Base-by-base conservation (phyloP, 2,329 filamentous ascomycete genomes). In the Meredithiella fracta region DNA sequence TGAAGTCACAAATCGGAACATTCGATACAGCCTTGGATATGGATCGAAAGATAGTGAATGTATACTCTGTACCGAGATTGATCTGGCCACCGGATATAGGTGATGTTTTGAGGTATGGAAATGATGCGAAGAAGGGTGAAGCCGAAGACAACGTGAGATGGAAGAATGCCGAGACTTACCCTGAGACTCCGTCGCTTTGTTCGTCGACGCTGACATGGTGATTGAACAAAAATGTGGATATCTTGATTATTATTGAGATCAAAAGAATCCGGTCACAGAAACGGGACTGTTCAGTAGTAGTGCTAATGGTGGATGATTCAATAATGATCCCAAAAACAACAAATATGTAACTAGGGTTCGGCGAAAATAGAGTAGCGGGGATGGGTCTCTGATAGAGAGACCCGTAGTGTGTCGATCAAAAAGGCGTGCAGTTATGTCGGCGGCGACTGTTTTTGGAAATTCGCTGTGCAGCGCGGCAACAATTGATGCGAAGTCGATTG, bases 91-190 rank as follows among this genome's bases (percentile, higher is more conserved):
- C 53, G 53, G n/a, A 47, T 44, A 38, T 47, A 51, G 37, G 47
- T 31, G n/a, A 37, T 34, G 26, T 25, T 31, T 26, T 31, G 20
- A n/a, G n/a, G 22, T 7, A 22, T 23, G 44, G 44, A 26, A 23
- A 25, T n/a, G 44, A 20, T 14, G 17, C 23, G 9, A 49, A 49
- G 23, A 6, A 15, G 23, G 23, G 44, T 49, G 44, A 49, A 49
- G 23, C 20, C 8, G 22, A 25, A 11, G n/a, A 20, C n/a, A 49
- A 15, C 44, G n/a, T 8, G 23, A 25, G n/a, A 22, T 22, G 17
- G 42, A 25, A 47, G 34, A 17, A 56, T 56, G 47, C 25, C 42
- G 53, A 58, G 56, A 58, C 56, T 58, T 58, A 58, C 56, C 53
- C 53, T 51, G 53, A 50, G 52, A 52, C 55, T 58, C 56, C 34